A percentile compares a stretch with the other conserved stretches of the same genome.
Evolutionary conservation across 1,284 basidiomycete species (phyloP).

Genomic region (Apiotrichum veenhuisii): DNA sequence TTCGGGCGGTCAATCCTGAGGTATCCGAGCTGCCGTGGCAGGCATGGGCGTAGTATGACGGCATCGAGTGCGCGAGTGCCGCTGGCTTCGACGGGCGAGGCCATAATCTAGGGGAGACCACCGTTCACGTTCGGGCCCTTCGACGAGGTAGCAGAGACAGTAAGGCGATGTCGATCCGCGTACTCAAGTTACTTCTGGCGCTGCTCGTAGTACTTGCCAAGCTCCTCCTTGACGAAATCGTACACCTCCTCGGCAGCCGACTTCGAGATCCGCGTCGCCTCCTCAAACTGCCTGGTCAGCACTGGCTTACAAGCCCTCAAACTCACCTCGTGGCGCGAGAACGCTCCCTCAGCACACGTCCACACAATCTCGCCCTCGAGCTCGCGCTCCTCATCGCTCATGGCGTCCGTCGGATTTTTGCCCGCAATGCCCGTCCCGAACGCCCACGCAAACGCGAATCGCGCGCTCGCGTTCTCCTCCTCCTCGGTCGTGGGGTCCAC

Average conservation of each 20-base stretch:
- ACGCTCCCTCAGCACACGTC: conserved; percentile 48
- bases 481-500: conserved; percentile 65
- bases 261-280: background rate
- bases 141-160: too few relatives aligned
- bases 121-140: too few relatives aligned
- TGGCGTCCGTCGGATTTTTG: conserved; percentile 39
- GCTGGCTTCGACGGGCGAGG: too few relatives aligned
- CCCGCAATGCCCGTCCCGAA: conserved; percentile 47
- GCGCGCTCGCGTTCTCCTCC: conserved; percentile 58
- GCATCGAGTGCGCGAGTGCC: too few relatives aligned
- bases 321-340: conserved; percentile 32
- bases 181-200: background rate
- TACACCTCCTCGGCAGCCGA: conserved; percentile 26
- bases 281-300: background rate
- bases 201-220: conserved; percentile 4
- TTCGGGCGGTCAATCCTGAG: too few relatives aligned
- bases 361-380: conserved; percentile 52
- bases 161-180: too few relatives aligned
- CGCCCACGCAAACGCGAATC: conserved; percentile 56
- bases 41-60: too few relatives aligned
- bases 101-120: too few relatives aligned
- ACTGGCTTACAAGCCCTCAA: conserved; percentile 5
- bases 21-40: too few relatives aligned
- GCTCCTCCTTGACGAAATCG: conserved; percentile 13
- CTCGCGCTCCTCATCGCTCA: conserved; percentile 53